Base-by-base conservation (phyloP, 305 asterid species). In the Fraxinus sp. region DNA sequence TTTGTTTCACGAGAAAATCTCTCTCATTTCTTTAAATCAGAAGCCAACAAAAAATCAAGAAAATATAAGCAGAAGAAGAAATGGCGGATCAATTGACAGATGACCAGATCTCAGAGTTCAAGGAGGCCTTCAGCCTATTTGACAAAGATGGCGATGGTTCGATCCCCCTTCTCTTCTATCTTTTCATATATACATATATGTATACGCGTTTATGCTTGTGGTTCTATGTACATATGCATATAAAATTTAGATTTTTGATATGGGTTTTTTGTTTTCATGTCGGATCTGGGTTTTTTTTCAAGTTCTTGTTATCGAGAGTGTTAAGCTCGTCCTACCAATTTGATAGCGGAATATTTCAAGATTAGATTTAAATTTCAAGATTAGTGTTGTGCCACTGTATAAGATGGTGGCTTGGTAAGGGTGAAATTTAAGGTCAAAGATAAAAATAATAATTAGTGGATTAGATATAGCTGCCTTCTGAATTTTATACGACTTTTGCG, bases 141-240 rank as follows among this genome's bases (percentile, higher is more conserved):
- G 90, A 88, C 30, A 88, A 88, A 87, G 90, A 88, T 82, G 90
- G 90, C 81, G 90, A 88, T 80, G 90, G 90, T 88, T 78, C 78
- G 77, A 46, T 46, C 57, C 57, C 57, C 57, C 18, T 46, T 46
- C 57, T 46, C 57, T 13, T 46, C n/a, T 46, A 14, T 46, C 57
- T 46, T 46, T 46, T 46, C 55, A 13, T 46, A 46, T 13, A 46
- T 46, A 46, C 18, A 46, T 46, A 46, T 46, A 46, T 46, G 6
- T 46, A 46, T 13, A 13, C 82, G 78, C 10, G 49, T 81, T 22
- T 49, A 16, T 35, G 39, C 28, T 2, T 33, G 39, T 5, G 22
- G 6, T 32, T 57, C 68, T 57, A 32, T 7, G 76, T 8, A 6
- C 10, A n/a, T 46, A 30, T 80, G 76, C 57, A 39, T 59, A 33